A percentile compares a stretch with the other conserved stretches of the same genome.
Conservation (phyloP, 2,329 filamentous ascomycete genomes). For the Raffaelea deltoideospora region DNA sequence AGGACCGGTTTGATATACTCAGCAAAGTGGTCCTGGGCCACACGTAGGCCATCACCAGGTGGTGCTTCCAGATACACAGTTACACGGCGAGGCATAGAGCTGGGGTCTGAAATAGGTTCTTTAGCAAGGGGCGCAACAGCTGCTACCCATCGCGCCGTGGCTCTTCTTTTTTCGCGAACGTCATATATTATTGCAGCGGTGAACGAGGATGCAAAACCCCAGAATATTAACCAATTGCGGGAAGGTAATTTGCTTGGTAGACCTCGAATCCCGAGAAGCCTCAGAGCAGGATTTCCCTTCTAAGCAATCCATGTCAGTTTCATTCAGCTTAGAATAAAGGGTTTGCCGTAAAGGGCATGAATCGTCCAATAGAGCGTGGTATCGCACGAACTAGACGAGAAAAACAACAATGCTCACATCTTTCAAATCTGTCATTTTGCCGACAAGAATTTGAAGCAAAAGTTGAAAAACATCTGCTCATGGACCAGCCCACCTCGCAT, state of each 20-base stretch:
- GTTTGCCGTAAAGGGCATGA: too few species aligned
- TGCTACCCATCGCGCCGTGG: slow-evolving; percentile 74
- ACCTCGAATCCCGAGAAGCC: slow-evolving; percentile 72
- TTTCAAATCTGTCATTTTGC: too few species aligned
- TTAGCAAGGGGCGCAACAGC: slow-evolving; percentile 72
- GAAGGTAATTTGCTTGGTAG: slow-evolving; percentile 77
- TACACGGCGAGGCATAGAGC: slow-evolving; percentile 65
- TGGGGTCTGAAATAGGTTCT: slow-evolving; percentile 53
- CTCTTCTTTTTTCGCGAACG: slow-evolving; percentile 72
- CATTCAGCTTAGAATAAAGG: too few species aligned
- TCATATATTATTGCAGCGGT: slow-evolving; percentile 79
- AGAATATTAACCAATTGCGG: slow-evolving; percentile 96
- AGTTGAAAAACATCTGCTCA: too few species aligned
- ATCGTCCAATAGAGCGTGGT: too few species aligned
- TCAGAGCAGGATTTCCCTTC: slow-evolving; percentile 54
- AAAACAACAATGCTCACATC: too few species aligned
- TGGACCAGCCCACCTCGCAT: too few species aligned
- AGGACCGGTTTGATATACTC: slow-evolving; percentile 92
- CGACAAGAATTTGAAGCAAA: too few species aligned
- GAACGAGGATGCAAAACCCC: slow-evolving; percentile 62
- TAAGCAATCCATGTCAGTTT: not conserved
- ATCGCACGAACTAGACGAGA: too few species aligned
- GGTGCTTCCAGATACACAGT: slow-evolving; percentile 77
- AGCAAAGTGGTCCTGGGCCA: slow-evolving; percentile 87
- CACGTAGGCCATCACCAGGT: slow-evolving; percentile 69